phyloP scores from a whole-genome alignment of 257 asterid genomes.

The Solanum clarkiae region DNA sequence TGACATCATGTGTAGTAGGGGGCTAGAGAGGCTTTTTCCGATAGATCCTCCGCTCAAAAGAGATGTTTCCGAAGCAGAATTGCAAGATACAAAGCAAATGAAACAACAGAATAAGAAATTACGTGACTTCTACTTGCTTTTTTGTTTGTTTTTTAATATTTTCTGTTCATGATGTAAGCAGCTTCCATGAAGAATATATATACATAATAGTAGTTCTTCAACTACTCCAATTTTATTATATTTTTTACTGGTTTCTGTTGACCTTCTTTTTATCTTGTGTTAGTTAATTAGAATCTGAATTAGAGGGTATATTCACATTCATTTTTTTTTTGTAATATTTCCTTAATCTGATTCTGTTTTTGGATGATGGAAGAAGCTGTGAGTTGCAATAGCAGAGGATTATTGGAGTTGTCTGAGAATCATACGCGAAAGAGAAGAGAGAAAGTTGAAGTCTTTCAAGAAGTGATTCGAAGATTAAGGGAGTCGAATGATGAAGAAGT shows the following conservation, averaged over 20 bases:
- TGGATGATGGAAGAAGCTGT: slow-evolving; percentile 61
- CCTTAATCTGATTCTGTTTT: background rate
- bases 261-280: slow-evolving; percentile 6
- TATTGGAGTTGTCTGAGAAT: slow-evolving; percentile 45
- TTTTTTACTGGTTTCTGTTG: background rate
- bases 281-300: slow-evolving; percentile 55
- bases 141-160: background rate
- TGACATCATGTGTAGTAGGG: background rate
- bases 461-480: slow-evolving; percentile 45
- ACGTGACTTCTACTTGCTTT: background rate
- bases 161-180: slow-evolving; percentile 33
- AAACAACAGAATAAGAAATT: background rate
- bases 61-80: no score
- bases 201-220: slow-evolving; percentile 30
- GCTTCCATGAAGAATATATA: slow-evolving; percentile 13
- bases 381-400: slow-evolving; percentile 66
- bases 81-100: background rate
- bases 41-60: no score
- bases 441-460: slow-evolving; percentile 61
- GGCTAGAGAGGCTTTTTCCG: no score
- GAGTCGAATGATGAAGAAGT: slow-evolving; percentile 47
- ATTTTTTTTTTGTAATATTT: slow-evolving; percentile 19
- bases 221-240: slow-evolving; percentile 2
- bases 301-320: slow-evolving; percentile 28
- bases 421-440: slow-evolving; percentile 43